Evolutionary conservation across 768 basidiomycete species (phyloP), one percentile per base, ranked within the genome.

Genomic region (Termitomyces sp.): DNA sequence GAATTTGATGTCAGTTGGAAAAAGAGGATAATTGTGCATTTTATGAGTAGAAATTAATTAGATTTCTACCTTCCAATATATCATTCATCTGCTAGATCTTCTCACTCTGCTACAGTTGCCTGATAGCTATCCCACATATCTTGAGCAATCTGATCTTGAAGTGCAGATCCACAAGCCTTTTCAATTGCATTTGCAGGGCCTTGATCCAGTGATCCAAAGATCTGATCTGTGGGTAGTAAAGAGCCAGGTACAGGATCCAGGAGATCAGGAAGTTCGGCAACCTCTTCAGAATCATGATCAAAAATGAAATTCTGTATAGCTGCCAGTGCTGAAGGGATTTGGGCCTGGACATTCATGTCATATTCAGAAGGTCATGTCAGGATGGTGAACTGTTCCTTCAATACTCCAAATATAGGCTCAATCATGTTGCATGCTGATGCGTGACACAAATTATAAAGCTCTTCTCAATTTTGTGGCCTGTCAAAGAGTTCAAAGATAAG

Each of bases 381-480:
- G 20, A 25, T 25, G 20, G 20, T 25, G 20, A 25, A 25, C 20
- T 25, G 20, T 25, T 25, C 20, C 20, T 25, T 25, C 20, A 25
- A 25, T 25, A 25, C 20, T 25, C 51, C 37, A 47, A 69, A 65
- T 71, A 73, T 34, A 71, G 20, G 60, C 60, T 71, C 70, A 61
- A 73, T 64, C 25, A 70, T 63, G 60, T 73, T 73, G 6, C 67
- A 54, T n/a, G 59, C 60, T 37, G 60, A 65, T 25, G 20, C 20
- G 1, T 25, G 20, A 25, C 20, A 25, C 20, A 25, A 25, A 25
- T 25, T 25, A 25, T 68, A 71, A 2, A 72, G 48, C 61, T 73
- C 69, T 59, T 73, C 56, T 8, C 63, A 36, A 32, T 64, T 66
- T 54, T 56, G 20, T 6, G 69, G 72, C 47, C 71, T 61, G 20